These are phyloP conservation scores for Amyloporia xantha DNA, from an alignment of 768 basidiomycete species.

Conservation along the genomic window DNA sequence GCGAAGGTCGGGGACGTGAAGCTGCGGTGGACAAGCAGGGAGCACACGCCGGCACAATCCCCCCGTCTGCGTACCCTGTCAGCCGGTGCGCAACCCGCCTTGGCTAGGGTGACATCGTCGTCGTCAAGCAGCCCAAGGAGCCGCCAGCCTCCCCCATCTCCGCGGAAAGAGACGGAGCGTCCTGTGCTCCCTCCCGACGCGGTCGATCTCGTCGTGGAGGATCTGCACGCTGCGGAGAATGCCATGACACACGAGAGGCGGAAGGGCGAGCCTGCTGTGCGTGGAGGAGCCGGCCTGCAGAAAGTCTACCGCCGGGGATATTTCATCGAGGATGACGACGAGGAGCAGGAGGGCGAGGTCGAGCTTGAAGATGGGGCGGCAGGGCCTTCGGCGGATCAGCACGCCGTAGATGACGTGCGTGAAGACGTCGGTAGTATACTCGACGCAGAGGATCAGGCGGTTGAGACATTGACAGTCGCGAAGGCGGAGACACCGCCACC, in stretches of 20 bases:
- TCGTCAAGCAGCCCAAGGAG: conserved; percentile 13
- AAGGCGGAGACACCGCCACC: conserved; percentile 38
- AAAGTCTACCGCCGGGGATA: conserved; percentile 51
- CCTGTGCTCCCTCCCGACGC: conserved; percentile 58
- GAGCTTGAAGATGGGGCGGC: conserved; percentile 29
- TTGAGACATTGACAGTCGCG: conserved; percentile 18
- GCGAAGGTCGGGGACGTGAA: conserved; percentile 31
- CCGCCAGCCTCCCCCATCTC: conserved; percentile 16
- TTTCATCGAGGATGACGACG: conserved; percentile 31
- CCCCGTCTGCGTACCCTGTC: conserved; percentile 14
- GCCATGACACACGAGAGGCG: conserved; percentile 47
- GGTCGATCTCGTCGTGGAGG: conserved; percentile 84
- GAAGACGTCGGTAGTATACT: conserved; percentile 32
- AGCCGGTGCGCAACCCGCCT: conserved; percentile 1
- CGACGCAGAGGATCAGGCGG: conserved; percentile 23
- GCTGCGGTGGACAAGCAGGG: conserved; percentile 37
- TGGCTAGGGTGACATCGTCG: conserved; percentile 9
- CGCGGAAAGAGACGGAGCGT: conserved; percentile 15
- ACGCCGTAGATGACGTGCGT: conserved; percentile 22
- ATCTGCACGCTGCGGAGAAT: conserved; percentile 45
- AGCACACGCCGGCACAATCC: conserved; percentile 15
- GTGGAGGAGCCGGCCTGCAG: conserved; percentile 31
- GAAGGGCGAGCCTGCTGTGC: conserved; percentile 53
- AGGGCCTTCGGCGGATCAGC: conserved; percentile 18
- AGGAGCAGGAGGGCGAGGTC: conserved; percentile 31